Evolutionary conservation across 371 early-diverging fungal species (phyloP), one percentile per base, ranked within the genome.

Genomic region (Mortierella sp.): DNA sequence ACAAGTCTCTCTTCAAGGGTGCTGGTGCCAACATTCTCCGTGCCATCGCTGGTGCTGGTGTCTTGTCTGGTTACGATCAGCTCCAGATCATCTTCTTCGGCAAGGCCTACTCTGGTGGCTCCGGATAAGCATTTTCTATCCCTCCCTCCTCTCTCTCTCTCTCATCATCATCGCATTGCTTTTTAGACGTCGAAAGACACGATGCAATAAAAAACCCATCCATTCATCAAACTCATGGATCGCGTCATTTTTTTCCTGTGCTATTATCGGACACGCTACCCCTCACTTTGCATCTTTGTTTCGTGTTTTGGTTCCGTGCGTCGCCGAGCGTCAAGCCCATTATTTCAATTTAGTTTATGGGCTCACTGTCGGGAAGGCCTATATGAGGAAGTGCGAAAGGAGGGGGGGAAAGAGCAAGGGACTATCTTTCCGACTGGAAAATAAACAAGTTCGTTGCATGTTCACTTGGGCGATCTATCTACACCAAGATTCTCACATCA

Each of bases 21-120:
- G 92, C 90, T 64, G 84, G 90, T 81, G 89, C 92, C 65, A 93
- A 93, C 84, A 88, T 90, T 64, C 86, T 93, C 79, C 90, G 93
- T 80, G 93, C 89, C 72, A 82, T 90, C 69, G 93, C 90, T 80
- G 91, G 90, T 88, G 93, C 93, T 59, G 86, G 89, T 82, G 93
- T 92, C 64, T 82, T 92, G 78, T 82, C 83, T 54, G 80, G 83
- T 47, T 89, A 87, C 73, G 87, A 87, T 66, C 81, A 88, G 79
- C 81, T 88, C 70, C 89, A 87, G 76, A 68, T 82, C 56, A 61
- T 86, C 72, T 78, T 84, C 78, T 79, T 84, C 61, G 82, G 82
- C 59, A 81, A 84, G 74, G 82, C 80, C 56, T 84, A 76, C 61
- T 66, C 74, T 52, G 79, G 78, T 24, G 80, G 80, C 31, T 79